Evolutionary conservation across 768 basidiomycete species (phyloP).

Genomic region (Chalciporus piperatus): DNA sequence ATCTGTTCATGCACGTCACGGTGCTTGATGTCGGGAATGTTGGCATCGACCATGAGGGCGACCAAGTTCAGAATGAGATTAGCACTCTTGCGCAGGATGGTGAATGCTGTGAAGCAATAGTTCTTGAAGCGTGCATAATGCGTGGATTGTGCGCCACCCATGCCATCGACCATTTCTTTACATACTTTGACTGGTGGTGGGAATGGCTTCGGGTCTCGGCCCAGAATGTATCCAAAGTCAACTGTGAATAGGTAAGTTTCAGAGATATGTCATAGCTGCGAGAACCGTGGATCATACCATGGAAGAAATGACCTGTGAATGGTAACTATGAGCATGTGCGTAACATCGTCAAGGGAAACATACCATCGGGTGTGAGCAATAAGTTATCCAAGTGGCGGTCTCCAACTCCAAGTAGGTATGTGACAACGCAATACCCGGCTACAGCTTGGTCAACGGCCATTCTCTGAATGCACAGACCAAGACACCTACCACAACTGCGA

Average conservation of each 20-base stretch:
- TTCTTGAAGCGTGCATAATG: constrained; percentile 96
- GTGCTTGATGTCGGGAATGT: constrained; percentile 96
- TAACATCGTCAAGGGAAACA: constrained; percentile 13
- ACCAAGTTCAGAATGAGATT: constrained; percentile 97
- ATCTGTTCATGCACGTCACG: constrained; percentile 86
- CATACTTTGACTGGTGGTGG: constrained; percentile 98
- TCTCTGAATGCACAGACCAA: constrained; percentile 10
- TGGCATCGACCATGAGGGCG: constrained; percentile 95
- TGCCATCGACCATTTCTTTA: constrained; percentile 99
- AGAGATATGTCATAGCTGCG: background rate
- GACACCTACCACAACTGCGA: constrained; percentile 82
- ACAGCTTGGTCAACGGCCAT: constrained; percentile 13
- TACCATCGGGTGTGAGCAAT: constrained; percentile 87
- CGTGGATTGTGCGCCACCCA: constrained; percentile 96
- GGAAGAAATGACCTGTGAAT: constrained; percentile 84
- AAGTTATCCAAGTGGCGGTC: constrained; percentile 97
- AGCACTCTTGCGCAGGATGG: constrained; percentile 92
- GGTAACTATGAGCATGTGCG: background rate
- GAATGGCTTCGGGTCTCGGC: constrained; percentile 95
- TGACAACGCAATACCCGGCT: constrained; percentile 99
- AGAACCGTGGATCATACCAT: constrained; percentile 53
- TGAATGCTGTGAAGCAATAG: constrained; percentile 97
- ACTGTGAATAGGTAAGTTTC: constrained; percentile 46
- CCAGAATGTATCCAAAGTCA: constrained; percentile 97
- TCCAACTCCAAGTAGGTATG: constrained; percentile 93